Evolutionary conservation across 2,329 filamentous ascomycete genomes (phyloP).

Genomic region (Ophiostoma novo-ulmi): DNA sequence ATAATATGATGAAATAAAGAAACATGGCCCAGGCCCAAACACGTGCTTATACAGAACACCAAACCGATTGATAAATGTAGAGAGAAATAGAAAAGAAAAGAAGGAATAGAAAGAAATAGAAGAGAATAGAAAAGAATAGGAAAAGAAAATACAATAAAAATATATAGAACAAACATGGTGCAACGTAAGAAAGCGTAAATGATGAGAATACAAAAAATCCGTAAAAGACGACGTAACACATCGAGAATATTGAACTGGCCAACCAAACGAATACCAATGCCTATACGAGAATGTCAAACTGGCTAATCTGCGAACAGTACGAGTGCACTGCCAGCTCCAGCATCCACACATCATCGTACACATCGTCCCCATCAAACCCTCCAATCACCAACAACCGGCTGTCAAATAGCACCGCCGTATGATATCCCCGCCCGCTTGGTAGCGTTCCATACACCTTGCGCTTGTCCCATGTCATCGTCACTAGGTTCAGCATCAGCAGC

Average conservation of each 20-base stretch:
- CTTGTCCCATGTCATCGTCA: slow-evolving; percentile 69
- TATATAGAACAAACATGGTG: neutral
- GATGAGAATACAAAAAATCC: neutral
- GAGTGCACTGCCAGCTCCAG: slow-evolving; percentile 64
- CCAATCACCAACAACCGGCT: slow-evolving; percentile 60
- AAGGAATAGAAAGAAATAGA: neutral
- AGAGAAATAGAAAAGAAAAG: neutral
- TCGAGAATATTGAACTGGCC: neutral
- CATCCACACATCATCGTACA: slow-evolving; percentile 63
- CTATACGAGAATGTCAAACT: slow-evolving; percentile 61
- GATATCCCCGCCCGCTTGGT: slow-evolving; percentile 61
- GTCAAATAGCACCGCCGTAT: slow-evolving; percentile 61
- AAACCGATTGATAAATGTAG: neutral
- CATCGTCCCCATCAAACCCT: slow-evolving; percentile 62
- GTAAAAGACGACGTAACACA: neutral
- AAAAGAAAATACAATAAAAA: neutral
- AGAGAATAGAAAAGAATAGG: neutral
- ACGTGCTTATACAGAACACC: neutral
- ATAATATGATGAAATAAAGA: neutral
- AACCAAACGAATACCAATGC: neutral
- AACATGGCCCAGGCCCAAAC: neutral
- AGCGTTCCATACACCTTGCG: slow-evolving; percentile 59
- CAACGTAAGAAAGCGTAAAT: neutral
- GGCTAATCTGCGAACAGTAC: slow-evolving; percentile 69
- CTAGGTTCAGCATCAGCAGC: slow-evolving; percentile 62